Base-by-base conservation (phyloP, 2,329 filamentous ascomycete genomes). In the Cladosporium oxysporum region DNA sequence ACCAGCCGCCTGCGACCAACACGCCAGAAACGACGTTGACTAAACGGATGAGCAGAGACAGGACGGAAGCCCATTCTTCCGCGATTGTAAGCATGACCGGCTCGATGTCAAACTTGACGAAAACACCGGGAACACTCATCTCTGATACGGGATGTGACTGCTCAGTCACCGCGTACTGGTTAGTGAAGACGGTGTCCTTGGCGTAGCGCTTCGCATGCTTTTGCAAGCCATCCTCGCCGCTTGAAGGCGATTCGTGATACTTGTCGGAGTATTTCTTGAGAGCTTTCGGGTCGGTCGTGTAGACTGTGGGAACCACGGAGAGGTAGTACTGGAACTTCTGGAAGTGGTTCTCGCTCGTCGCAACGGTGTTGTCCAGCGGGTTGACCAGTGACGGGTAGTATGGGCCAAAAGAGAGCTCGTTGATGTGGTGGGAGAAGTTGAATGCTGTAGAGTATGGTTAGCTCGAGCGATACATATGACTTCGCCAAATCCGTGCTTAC, bases 51-150 rank as follows among this genome's bases (percentile, higher is more conserved):
- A 93, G 68, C 72, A 99, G 87, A 28, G 85, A 83, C 70, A 97
- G 79, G 66, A 97, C 83, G 52, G 91, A 85, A 66, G 90, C 89
- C 75, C 93, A 88, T 74, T 88, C 88, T 81, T 98, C 94, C 68
- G 90, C 90, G 50, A 99, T 90, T 31, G 90, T 89, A 62, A 99
- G 83, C 77, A 95, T 82, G 73, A 99, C 93, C 1, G 95, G 95
- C 83, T 99, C 95, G 72, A 99, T 97, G 77, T 98, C 94, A 81
- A 96, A 99, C 82, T 98, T 99, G 85, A 99, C 91, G 77, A 98
- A 99, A 68, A 99, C 88, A 35, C 95, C 95, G 0, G 95, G 95
- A 0, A 97, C 87, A 66, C 83, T 81, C 68, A 76, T 88, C 73
- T 96, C 90, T 64, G 84, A 82, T 50, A 96, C 85, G 41, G 83